phyloP scores from a whole-genome alignment of 352 stramenopile genomes.

The Phytophthora pini region DNA sequence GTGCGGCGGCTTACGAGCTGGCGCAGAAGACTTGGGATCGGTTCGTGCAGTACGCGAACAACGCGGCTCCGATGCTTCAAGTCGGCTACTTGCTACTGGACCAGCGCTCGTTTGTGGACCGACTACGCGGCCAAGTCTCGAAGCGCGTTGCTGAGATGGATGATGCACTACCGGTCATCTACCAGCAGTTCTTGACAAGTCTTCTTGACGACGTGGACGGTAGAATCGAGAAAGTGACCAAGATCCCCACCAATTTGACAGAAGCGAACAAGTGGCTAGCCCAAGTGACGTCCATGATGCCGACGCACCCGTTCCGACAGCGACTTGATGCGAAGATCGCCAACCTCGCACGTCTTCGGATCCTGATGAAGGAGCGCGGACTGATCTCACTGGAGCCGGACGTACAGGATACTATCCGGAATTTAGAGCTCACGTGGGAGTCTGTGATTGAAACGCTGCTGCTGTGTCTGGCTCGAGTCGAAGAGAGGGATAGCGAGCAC shows the following conservation, averaged over 20 bases:
- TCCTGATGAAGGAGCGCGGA: slow-evolving; percentile 42
- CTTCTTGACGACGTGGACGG: slow-evolving; percentile 61
- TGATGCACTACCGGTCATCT: slow-evolving; percentile 52
- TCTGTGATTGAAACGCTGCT: slow-evolving; percentile 69
- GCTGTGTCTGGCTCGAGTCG: slow-evolving; percentile 61
- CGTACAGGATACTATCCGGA: slow-evolving; percentile 39
- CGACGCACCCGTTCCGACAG: slow-evolving; percentile 53
- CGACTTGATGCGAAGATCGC: slow-evolving; percentile 56
- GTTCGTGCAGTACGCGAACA: slow-evolving; percentile 47
- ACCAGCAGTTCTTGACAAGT: slow-evolving; percentile 53
- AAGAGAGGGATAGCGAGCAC: slow-evolving; percentile 69
- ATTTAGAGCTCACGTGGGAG: slow-evolving; percentile 67
- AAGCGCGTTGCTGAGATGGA: slow-evolving; percentile 49
- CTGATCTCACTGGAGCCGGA: slow-evolving; percentile 17
- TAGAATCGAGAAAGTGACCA: slow-evolving; percentile 63
- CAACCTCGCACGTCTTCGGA: slow-evolving; percentile 57
- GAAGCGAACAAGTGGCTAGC: slow-evolving; percentile 59
- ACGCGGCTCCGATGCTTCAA: slow-evolving; percentile 42
- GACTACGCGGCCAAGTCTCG: slow-evolving; percentile 40
- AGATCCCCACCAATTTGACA: slow-evolving; percentile 59
- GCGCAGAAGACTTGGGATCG: slow-evolving; percentile 44
- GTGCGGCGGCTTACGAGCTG: slow-evolving; percentile 50
- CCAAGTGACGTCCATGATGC: slow-evolving; percentile 63
- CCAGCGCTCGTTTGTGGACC: slow-evolving; percentile 45
- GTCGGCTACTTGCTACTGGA: slow-evolving; percentile 65